A percentile compares a stretch with the other conserved stretches of the same genome.
Conservation (phyloP, 805 yeast species). For the Candida parachauliodes region DNA sequence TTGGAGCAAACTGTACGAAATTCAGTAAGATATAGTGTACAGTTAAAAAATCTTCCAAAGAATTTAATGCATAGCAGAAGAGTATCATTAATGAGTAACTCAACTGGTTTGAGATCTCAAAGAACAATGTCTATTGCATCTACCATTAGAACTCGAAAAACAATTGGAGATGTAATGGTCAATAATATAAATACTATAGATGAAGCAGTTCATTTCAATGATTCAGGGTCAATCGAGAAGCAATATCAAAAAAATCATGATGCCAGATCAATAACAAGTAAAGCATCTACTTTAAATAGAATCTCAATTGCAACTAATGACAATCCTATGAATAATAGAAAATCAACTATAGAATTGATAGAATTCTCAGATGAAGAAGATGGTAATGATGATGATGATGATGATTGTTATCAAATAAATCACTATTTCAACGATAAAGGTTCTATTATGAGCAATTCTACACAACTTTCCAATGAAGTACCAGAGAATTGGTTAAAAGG, state of each 20-base stretch:
- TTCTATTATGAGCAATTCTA: background rate
- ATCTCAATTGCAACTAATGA: slow-evolving; percentile 16
- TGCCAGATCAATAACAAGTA: slow-evolving; percentile 15
- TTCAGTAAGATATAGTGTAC: slow-evolving; percentile 74
- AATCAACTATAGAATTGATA: slow-evolving; percentile 46
- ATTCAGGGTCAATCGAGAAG: slow-evolving; percentile 24
- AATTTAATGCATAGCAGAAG: slow-evolving; percentile 11
- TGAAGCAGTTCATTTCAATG: slow-evolving; percentile 30
- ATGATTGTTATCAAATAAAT: slow-evolving; percentile 19
- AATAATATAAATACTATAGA: slow-evolving; percentile 56
- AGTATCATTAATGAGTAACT: slow-evolving; percentile 12
- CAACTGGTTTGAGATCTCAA: slow-evolving; percentile 10
- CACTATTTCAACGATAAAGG: slow-evolving; percentile 9
- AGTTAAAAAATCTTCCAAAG: slow-evolving; percentile 41
- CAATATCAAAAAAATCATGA: slow-evolving; percentile 15
- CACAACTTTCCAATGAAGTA: slow-evolving; percentile 11
- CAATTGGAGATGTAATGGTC: slow-evolving; percentile 63
- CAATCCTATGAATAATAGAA: slow-evolving; percentile 22
- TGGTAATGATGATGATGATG: slow-evolving; percentile 36
- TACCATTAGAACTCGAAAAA: slow-evolving; percentile 27
- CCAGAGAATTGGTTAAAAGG: slow-evolving; percentile 92
- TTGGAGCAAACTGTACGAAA: slow-evolving; percentile 79
- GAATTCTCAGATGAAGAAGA: slow-evolving; percentile 43
- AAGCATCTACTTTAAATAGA: slow-evolving; percentile 6
- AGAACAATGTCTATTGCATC: slow-evolving; percentile 20